A percentile compares a stretch with the other conserved stretches of the same genome.
Conservation (phyloP, 345 rosid genomes). For the Hibiscus trionum region DNA sequence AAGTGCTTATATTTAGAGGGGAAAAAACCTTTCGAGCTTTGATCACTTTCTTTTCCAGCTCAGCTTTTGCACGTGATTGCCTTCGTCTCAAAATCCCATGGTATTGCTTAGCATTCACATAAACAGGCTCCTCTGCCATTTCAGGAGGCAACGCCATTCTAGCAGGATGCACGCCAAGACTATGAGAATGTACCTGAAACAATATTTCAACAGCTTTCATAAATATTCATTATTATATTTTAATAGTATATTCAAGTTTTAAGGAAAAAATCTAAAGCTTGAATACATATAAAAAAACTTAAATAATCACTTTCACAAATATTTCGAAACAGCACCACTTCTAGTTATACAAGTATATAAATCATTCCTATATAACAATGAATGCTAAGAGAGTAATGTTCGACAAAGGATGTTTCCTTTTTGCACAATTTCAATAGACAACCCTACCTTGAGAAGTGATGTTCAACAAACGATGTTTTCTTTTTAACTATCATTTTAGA, state of each 20-base stretch:
- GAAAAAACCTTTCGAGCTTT: conserved; percentile 46
- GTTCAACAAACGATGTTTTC: not conserved
- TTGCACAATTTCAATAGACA: not conserved
- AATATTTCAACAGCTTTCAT: not conserved
- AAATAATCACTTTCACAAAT: not conserved
- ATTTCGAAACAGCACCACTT: too few species aligned
- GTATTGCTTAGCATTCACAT: conserved; percentile 73
- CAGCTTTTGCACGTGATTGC: conserved; percentile 61
- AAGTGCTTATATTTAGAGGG: not conserved
- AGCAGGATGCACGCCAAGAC: conserved; percentile 32
- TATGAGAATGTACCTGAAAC: conserved; percentile 37
- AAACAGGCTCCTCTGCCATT: conserved; percentile 64
- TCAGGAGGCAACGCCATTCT: conserved; percentile 55
- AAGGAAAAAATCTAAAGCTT: not conserved
- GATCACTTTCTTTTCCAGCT: conserved; percentile 45
- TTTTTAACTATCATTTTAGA: not conserved
- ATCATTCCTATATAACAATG: not conserved
- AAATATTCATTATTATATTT: not conserved
- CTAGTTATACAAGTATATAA: too few species aligned
- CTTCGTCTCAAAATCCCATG: conserved; percentile 66
- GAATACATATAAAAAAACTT: not conserved
- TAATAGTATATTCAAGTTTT: not conserved
- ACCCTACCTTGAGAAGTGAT: not conserved
- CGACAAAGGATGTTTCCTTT: not conserved
- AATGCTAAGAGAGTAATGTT: not conserved